phyloP scores from a whole-genome alignment of 2,329 filamentous ascomycete genomes.

The Cordyceps farinosa region DNA sequence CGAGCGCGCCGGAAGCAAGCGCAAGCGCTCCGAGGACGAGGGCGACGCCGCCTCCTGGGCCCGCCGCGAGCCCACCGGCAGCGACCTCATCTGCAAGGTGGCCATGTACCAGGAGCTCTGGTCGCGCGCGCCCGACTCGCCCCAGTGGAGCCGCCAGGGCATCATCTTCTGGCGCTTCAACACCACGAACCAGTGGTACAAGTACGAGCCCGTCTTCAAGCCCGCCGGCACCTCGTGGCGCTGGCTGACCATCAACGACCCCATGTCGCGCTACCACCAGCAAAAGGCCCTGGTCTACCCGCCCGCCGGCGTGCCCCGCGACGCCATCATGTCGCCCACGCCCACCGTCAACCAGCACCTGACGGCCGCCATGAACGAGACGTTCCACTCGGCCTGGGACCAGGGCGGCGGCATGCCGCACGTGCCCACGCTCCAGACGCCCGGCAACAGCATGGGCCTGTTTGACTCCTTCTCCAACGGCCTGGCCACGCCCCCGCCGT shows the following conservation, averaged over 20 bases:
- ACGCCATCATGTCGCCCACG: constrained; percentile 52
- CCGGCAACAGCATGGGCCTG: constrained; percentile 36
- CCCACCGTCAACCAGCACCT: constrained; percentile 49
- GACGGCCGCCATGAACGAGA: constrained; percentile 55
- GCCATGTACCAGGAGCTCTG: constrained; percentile 67
- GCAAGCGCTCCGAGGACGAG: constrained; percentile 40
- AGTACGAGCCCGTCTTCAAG: constrained; percentile 46
- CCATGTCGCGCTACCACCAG: constrained; percentile 56
- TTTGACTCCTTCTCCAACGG: constrained; percentile 51
- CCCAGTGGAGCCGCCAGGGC: constrained; percentile 53
- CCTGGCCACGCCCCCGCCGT: constrained; percentile 55
- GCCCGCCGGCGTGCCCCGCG: constrained; percentile 32
- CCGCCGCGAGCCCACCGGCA: constrained; percentile 42
- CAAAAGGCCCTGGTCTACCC: constrained; percentile 42
- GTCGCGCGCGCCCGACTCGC: constrained; percentile 47
- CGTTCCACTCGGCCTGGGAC: constrained; percentile 49
- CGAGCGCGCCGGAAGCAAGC: constrained; percentile 36
- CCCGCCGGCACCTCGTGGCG: constrained; percentile 57
- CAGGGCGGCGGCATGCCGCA: constrained; percentile 30
- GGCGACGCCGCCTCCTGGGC: constrained; percentile 39
- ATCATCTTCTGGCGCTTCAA: constrained; percentile 63
- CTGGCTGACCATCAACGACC: constrained; percentile 59
- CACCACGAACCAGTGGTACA: constrained; percentile 49
- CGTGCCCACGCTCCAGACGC: constrained; percentile 32
- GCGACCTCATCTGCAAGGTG: constrained; percentile 57